These are phyloP conservation scores for Saccharomycopsis oosterbeekiorum DNA, from an alignment of 805 yeast species.

Conservation along the genomic window DNA sequence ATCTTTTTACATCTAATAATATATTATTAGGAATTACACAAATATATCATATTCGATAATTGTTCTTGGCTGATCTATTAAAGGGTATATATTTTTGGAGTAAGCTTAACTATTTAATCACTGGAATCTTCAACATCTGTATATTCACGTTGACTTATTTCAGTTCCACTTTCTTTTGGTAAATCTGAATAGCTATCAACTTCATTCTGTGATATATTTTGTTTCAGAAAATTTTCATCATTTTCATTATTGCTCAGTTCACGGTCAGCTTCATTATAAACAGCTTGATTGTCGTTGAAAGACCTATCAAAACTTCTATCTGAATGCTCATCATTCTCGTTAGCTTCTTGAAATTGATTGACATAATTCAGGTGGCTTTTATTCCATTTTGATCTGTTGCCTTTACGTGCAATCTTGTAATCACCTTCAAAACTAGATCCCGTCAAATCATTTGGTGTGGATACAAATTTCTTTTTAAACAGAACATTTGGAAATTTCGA, in stretches of 20 bases:
- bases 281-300: neutral
- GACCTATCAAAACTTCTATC: neutral
- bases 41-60: no score
- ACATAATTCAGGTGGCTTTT: neutral
- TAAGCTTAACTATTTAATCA: neutral
- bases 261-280: neutral
- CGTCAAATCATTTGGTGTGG: neutral
- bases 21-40: no score
- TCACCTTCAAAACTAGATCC: neutral
- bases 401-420: neutral
- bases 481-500: neutral
- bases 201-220: neutral
- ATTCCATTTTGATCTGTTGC: neutral
- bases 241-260: neutral
- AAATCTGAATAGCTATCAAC: neutral
- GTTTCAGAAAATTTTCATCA: neutral
- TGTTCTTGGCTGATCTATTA: no score
- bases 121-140: neutral
- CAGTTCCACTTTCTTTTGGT: neutral
- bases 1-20: no score
- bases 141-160: neutral
- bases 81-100: no score
- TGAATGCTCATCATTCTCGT: neutral
- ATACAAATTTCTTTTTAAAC: neutral
- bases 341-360: neutral